phyloP scores from a whole-genome alignment of 1,284 basidiomycete species.

The Agaricales sp. region DNA sequence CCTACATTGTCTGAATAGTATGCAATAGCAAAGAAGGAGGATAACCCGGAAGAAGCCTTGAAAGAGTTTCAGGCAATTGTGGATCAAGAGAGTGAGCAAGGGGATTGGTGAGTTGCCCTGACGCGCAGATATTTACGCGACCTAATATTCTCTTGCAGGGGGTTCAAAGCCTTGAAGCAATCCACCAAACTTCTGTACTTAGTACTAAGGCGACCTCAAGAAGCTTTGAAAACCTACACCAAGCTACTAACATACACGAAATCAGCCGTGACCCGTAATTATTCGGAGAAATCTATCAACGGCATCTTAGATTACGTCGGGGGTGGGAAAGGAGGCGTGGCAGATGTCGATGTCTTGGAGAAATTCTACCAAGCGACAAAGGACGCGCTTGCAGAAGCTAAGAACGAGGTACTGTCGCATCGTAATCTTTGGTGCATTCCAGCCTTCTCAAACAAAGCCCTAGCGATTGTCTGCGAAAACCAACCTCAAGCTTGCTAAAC shows the following conservation, averaged over 20 bases:
- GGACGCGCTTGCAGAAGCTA: slow-evolving; percentile 82
- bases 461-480: slow-evolving; percentile 88
- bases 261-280: slow-evolving; percentile 83
- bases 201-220: slow-evolving; percentile 64
- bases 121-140: not conserved
- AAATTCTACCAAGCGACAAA: slow-evolving; percentile 94
- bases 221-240: slow-evolving; percentile 82
- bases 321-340: slow-evolving; percentile 74
- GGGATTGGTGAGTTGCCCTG: slow-evolving; percentile 66
- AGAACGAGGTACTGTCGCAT: slow-evolving; percentile 72
- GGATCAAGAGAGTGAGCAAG: slow-evolving; percentile 81
- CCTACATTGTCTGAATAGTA: not conserved
- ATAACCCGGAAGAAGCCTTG: slow-evolving; percentile 82
- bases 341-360: slow-evolving; percentile 85
- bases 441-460: slow-evolving; percentile 20
- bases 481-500: slow-evolving; percentile 93
- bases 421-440: not conserved
- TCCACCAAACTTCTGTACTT: slow-evolving; percentile 93
- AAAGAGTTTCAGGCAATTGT: slow-evolving; percentile 84
- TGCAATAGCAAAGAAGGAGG: slow-evolving; percentile 79
- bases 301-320: slow-evolving; percentile 98
- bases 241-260: slow-evolving; percentile 88
- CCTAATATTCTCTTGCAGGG: slow-evolving; percentile 42
- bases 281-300: slow-evolving; percentile 97
- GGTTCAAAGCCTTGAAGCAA: slow-evolving; percentile 98